Base-by-base conservation (phyloP, 163 green algal species). In the Prototheca wickerhamii region DNA sequence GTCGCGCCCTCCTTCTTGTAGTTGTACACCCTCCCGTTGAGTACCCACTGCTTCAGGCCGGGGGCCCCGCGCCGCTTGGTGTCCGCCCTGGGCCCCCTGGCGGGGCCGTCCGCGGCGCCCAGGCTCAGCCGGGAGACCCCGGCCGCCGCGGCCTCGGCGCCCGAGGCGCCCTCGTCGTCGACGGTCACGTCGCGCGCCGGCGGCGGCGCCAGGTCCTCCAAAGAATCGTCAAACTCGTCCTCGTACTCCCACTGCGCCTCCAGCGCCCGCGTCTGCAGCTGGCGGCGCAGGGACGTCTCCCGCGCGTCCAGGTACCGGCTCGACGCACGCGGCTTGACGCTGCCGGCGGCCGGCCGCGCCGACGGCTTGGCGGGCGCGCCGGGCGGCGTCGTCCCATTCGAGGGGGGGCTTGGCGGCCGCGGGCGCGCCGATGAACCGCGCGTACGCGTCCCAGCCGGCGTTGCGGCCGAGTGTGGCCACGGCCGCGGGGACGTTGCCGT, bases 171-270 rank as follows among this genome's bases (percentile, higher is more conserved):
- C 2, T 28, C 79, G 59, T 89, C 80, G 5, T 60, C 76, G 50
- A 86, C 83, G 10, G 73, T 66, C 17, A 78, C 43, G 3, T 73
- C 84, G 51, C 82, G 80, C 44, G 69, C 73, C 0, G 61, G 62
- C 63, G 54, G 64, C 0, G 49, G 51, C 17, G 69, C 56, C 3
- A 87, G 60, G 51, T 90, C 85, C 61, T 92, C 85, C 44, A 85
- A 85, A 0, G 63, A 76, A 71, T 92, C 85, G 64, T 92, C 85
- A 59, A 89, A 92, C 60, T 92, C 85, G 31, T 91, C 84, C 21
- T 90, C 84, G 58, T 90, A 88, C 77, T 85, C 79, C 71, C 69
- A 87, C 65, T 89, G 75, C 56, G 43, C 43, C 26, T 59, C 30
- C 60, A 31, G 40, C 8, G 72, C 72, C 8, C 56, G 25, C 20